Evolutionary conservation across 2,329 filamentous ascomycete species (phyloP), one percentile per base, ranked within the genome.

Genomic region (Beauveria pseudobassiana): DNA sequence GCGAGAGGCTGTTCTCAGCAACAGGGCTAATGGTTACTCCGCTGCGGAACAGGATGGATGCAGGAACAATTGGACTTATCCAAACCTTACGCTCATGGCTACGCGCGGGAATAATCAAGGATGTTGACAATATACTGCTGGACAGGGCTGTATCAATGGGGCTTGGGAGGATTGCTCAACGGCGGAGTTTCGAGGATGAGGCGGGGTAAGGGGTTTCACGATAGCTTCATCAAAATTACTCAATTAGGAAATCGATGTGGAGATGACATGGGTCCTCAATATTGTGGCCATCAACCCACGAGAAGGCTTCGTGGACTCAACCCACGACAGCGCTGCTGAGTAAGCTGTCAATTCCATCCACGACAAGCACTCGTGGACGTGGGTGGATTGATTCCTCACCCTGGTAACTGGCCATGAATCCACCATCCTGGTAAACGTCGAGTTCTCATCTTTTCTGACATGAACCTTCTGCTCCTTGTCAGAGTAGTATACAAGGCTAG

Each of bases 1-100:
- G 56, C 20, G 51, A 63, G 56, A 63, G 61, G 22, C 42, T 63
- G 26, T 63, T 63, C 56, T 63, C 56, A 4, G 20, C 56, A 50
- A 7, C 30, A 40, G 61, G 61, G 38, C 60, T 62, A 8, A 28
- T 28, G 26, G 26, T 28, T 28, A 28, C 26, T 28, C 26, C 26
- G 26, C 26, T 28, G 26, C 26, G 26, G 26, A 28, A 28, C 26
- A 28, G 26, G 26, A 28, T 28, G 26, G 26, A 28, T 28, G 26
- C 26, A 28, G 26, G 26, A 28, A 28, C 26, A 28, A 28, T 28
- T 26, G 26, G 26, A 28, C 26, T 28, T 7, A 28, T 28, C 26
- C 26, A 28, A 28, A 28, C 26, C 4, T 7, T 28, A 28, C 26
- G 26, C 26, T 28, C 26, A 28, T 28, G 26, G 26, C 5, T 28